Evolutionary conservation across 768 basidiomycete species (phyloP).

Genomic region (Auricularia sp.): DNA sequence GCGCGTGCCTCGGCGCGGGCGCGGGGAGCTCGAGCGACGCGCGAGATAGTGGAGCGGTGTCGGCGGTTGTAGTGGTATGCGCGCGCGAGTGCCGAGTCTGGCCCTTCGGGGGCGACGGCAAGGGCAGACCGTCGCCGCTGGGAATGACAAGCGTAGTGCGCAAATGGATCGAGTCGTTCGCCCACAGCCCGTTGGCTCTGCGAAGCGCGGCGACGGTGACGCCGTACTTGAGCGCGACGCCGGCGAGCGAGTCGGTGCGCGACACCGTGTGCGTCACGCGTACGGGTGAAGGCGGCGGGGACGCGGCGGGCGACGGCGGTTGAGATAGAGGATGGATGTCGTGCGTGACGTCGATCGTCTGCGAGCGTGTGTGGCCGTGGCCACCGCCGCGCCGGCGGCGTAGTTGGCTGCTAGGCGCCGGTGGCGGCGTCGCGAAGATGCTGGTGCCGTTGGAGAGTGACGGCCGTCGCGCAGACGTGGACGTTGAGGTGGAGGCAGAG

Average conservation of each 20-base stretch:
- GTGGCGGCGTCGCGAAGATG: no score
- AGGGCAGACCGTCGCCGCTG: conserved; percentile 7
- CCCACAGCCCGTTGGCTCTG: conserved; percentile 86
- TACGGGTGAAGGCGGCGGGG: not conserved
- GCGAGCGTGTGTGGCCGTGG: not conserved
- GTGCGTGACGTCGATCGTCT: not conserved
- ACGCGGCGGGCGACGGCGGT: not conserved
- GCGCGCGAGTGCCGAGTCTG: no score
- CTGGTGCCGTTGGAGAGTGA: no score
- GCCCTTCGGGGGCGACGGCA: not conserved
- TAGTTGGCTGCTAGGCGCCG: no score
- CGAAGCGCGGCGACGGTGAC: conserved; percentile 76
- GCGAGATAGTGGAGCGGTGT: no score
- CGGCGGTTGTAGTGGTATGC: no score
- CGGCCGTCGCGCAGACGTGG: no score
- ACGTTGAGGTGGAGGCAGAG: no score
- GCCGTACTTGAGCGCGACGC: conserved; percentile 84
- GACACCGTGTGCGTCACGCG: conserved; percentile 35
- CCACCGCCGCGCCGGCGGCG: not conserved
- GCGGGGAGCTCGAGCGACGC: not conserved
- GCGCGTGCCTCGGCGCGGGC: not conserved
- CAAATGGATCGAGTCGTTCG: conserved; percentile 84
- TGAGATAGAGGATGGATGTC: not conserved
- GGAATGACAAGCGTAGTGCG: conserved; percentile 79
- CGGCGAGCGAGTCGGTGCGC: conserved; percentile 69